phyloP scores from a whole-genome alignment of 1,284 basidiomycete genomes.

The Naganishia sp. region DNA sequence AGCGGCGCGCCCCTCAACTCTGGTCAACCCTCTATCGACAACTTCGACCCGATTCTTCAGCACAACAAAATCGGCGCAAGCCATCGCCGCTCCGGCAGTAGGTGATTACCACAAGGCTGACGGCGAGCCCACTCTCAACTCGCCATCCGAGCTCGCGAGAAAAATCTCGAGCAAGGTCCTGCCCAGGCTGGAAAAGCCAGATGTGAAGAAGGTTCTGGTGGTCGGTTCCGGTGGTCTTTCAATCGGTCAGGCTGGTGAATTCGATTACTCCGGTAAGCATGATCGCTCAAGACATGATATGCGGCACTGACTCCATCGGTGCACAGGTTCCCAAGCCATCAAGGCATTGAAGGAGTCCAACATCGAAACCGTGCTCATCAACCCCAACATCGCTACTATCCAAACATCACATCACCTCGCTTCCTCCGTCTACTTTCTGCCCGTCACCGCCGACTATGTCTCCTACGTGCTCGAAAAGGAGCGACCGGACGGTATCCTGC shows the following conservation, averaged over 20 bases:
- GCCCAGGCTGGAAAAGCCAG: constrained; percentile 77
- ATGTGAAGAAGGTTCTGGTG: constrained; percentile 94
- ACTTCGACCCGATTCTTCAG: constrained; percentile 23
- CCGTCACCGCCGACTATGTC: constrained; percentile 95
- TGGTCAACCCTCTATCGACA: constrained; percentile 10
- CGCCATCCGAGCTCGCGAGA: constrained; percentile 87
- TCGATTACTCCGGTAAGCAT: constrained; percentile 85
- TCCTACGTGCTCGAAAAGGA: constrained; percentile 99
- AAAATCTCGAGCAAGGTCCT: constrained; percentile 88
- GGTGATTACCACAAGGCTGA: constrained; percentile 69
- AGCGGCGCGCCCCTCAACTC: neutral
- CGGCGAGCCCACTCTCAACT: constrained; percentile 80
- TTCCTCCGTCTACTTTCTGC: constrained; percentile 95
- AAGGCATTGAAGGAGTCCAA: constrained; percentile 97
- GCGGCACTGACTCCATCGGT: neutral
- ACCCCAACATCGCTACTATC: constrained; percentile 97
- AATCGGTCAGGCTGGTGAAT: constrained; percentile 99
- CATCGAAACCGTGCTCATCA: constrained; percentile 91
- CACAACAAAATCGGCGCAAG: constrained; percentile 46
- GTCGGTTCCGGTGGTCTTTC: constrained; percentile 95
- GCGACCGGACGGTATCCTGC: constrained; percentile 91
- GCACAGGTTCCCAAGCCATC: constrained; percentile 81
- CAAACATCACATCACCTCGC: constrained; percentile 96
- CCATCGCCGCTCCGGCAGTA: constrained; percentile 76
- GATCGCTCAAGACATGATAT: neutral